These are phyloP conservation scores for Capsella bursapastoris DNA, from an alignment of 345 rosid species.

Conservation along the genomic window DNA sequence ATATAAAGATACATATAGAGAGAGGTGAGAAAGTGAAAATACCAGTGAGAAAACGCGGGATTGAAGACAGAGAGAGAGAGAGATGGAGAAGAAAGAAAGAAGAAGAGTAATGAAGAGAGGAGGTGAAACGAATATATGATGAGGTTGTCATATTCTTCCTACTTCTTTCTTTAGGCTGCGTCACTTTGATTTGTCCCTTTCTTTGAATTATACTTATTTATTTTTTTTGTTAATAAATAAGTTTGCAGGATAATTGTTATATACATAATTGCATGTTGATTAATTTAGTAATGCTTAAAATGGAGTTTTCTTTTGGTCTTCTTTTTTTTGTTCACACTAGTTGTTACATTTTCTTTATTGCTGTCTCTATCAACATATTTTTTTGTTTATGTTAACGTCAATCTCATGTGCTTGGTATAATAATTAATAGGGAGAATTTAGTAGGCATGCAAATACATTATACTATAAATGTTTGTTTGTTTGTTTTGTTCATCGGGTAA, in stretches of 20 bases:
- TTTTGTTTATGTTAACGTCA: neutral
- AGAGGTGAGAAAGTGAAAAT: conserved; percentile 20
- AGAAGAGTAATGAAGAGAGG: conserved; percentile 36
- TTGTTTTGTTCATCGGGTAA: neutral
- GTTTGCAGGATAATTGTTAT: neutral
- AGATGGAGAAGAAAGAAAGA: conserved; percentile 8
- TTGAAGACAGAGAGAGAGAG: conserved; percentile 22
- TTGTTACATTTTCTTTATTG: conserved; percentile 8
- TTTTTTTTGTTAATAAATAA: neutral
- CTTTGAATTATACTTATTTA: neutral
- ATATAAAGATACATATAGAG: neutral
- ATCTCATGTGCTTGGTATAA: conserved; percentile 32
- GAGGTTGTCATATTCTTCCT: conserved; percentile 45
- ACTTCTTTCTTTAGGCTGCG: conserved; percentile 25
- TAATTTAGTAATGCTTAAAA: neutral
- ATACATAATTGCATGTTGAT: conserved; percentile 16
- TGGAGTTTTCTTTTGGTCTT: neutral
- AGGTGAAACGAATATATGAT: conserved; percentile 43
- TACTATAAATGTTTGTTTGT: neutral
- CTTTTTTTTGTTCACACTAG: conserved; percentile 34
- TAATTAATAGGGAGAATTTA: conserved; percentile 26
- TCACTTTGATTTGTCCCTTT: conserved; percentile 2
- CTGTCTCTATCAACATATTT: conserved; percentile 14
- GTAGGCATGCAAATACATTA: conserved; percentile 31
- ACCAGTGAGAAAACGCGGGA: conserved; percentile 43